A percentile compares a stretch with the other conserved stretches of the same genome.
These are phyloP conservation scores for Rosa rugosa DNA, from an alignment of 306 rosid genomes.

Conservation along the genomic window DNA sequence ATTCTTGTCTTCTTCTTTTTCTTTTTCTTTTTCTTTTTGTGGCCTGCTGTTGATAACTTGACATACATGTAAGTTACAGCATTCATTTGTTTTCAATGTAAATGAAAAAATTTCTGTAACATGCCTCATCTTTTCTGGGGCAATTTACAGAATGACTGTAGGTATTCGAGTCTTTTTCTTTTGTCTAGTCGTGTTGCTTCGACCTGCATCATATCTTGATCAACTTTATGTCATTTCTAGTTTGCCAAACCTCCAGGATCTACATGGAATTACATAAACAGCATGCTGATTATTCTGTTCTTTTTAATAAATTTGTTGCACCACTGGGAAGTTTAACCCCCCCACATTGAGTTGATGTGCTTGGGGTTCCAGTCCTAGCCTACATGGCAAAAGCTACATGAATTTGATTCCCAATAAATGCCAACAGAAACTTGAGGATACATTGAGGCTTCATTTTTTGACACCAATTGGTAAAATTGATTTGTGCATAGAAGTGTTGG, in stretches of 20 bases:
- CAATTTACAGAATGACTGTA: conserved; percentile 3
- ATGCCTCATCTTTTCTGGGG: conserved; percentile 6
- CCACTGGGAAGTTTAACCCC: background rate
- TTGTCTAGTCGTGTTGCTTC: background rate
- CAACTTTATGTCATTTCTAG: background rate
- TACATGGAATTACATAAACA: background rate
- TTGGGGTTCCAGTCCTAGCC: background rate
- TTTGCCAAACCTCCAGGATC: background rate
- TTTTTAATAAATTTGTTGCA: background rate
- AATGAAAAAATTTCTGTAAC: conserved; percentile 33
- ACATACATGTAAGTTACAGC: conserved; percentile 19
- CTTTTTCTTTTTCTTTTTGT: background rate
- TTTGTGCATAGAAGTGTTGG: background rate
- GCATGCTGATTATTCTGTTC: background rate
- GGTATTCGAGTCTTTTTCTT: conserved; percentile 7
- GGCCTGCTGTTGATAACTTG: conserved; percentile 11
- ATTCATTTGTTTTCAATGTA: conserved; percentile 36
- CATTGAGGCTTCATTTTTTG: background rate
- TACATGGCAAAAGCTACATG: background rate
- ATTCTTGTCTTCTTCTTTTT: conserved; percentile 18
- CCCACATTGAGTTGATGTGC: background rate
- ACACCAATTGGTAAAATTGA: background rate
- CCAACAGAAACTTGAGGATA: background rate
- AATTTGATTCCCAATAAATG: background rate
- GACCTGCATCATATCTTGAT: background rate